A percentile compares a stretch with the other conserved stretches of the same genome.
These are phyloP conservation scores for Globisporangium cederbergense DNA, from an alignment of 352 stramenopile species.

Conservation along the genomic window DNA sequence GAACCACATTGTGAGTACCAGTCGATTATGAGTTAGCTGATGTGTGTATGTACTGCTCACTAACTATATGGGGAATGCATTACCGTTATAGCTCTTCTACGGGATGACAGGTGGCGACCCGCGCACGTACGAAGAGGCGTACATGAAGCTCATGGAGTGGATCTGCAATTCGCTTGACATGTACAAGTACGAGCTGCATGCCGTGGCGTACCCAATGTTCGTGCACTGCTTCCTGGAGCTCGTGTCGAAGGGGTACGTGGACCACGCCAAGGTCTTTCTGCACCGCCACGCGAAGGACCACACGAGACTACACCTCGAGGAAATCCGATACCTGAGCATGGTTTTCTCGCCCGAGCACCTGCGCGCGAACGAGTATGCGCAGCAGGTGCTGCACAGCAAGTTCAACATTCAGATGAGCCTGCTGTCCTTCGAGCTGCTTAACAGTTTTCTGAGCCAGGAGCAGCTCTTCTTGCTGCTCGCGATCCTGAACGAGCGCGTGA, in stretches of 20 bases:
- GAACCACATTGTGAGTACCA: slow-evolving; percentile 62
- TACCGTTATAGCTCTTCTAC: slow-evolving; percentile 57
- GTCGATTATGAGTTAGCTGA: background rate
- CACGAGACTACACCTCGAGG: slow-evolving; percentile 61
- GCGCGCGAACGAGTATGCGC: slow-evolving; percentile 68
- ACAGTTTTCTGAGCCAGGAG: slow-evolving; percentile 74
- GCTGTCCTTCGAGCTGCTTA: slow-evolving; percentile 80
- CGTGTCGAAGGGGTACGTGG: slow-evolving; percentile 54
- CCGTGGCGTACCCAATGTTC: slow-evolving; percentile 74
- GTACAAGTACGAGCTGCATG: slow-evolving; percentile 84
- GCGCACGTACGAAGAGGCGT: slow-evolving; percentile 61
- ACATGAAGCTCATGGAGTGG: slow-evolving; percentile 71
- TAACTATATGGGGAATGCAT: background rate
- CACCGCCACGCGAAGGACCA: slow-evolving; percentile 57
- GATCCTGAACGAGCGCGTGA: slow-evolving; percentile 78
- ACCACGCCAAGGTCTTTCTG: slow-evolving; percentile 57
- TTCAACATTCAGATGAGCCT: slow-evolving; percentile 82
- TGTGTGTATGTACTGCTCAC: slow-evolving; percentile 2
- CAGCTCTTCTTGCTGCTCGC: slow-evolving; percentile 71
- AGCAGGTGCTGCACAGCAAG: slow-evolving; percentile 77
- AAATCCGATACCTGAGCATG: slow-evolving; percentile 62
- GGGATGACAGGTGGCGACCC: slow-evolving; percentile 60
- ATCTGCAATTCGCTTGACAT: slow-evolving; percentile 85
- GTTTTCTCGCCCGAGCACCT: slow-evolving; percentile 66
- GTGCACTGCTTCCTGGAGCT: slow-evolving; percentile 83